These are phyloP conservation scores for Ilyonectria sp. DNA, from an alignment of 2,329 filamentous ascomycete genomes.

Conservation along the genomic window DNA sequence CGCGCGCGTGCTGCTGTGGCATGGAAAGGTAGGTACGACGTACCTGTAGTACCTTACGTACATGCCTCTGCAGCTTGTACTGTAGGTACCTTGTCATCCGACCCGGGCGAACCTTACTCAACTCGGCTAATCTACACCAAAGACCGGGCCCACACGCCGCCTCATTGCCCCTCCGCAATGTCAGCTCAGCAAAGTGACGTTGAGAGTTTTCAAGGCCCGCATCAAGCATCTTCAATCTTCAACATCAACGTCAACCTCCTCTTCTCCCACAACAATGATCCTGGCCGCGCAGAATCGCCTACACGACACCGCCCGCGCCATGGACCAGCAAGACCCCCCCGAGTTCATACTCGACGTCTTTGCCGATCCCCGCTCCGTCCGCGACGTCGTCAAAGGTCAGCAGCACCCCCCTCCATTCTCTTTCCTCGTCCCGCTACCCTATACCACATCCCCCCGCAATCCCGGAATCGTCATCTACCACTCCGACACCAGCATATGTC, in stretches of 20 bases:
- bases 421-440: constrained; percentile 40
- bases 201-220: constrained; percentile 23
- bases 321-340: constrained; percentile 74
- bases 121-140: background rate
- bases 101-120: background rate
- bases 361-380: constrained; percentile 89
- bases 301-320: constrained; percentile 47
- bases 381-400: constrained; percentile 92
- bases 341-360: constrained; percentile 97
- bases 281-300: constrained; percentile 40
- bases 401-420: constrained; percentile 30
- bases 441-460: constrained; percentile 35
- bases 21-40: no score
- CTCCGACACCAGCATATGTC: background rate
- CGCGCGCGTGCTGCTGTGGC: background rate
- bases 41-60: no score
- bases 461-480: constrained; percentile 24
- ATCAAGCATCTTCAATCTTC: background rate
- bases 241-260: constrained; percentile 13
- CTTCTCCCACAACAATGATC: constrained; percentile 37
- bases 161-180: constrained; percentile 23
- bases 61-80: background rate
- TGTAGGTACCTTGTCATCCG: background rate
- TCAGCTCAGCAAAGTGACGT: constrained; percentile 29
- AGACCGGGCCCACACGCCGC: background rate